Base-by-base conservation (phyloP, 2,329 filamentous ascomycete species). In the Calonectria henricotiae region DNA sequence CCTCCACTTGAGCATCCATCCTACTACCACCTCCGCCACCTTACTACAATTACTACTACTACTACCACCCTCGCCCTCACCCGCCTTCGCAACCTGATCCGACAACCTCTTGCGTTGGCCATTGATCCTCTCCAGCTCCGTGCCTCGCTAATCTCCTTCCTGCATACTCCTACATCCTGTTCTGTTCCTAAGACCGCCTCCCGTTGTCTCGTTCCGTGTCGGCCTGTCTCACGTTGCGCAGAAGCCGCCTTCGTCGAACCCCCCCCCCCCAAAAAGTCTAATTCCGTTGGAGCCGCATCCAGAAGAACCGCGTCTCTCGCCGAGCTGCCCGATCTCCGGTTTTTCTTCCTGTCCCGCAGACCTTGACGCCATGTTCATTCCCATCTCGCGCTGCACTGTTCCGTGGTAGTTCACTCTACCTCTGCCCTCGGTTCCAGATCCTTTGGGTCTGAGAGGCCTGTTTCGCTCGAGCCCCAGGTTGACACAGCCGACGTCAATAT, bases 281-380 rank as follows among this genome's bases (percentile, higher is more conserved):
- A 69, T 73, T 62, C 65, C 62, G 62, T 69, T 69, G 67, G 70
- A 73, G 72, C 75, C 69, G 71, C 69, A 65, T 68, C 73, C 23
- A 76, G 73, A 74, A 67, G 67, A 73, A 73, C 70, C 73, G 75
- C 70, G 51, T 66, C 67, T 46, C 61, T 73, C 65, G 71, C 72
- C 63, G 68, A 73, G 66, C 69, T 71, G 65, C 47, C 69, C 71
- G 60, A 74, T 39, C n/a, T 55, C 61, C 41, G 49, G 51, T 30
- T 37, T 47, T 65, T 47, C 49, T 35, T 55, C 30, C 41, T 73
- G 64, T 65, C 67, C 71, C 62, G 55, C 69, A 74, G 65, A 65
- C 60, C 68, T 72, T 65, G 67, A 71, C 74, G 73, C 75, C 71
- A 77, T 77, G 75, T 74, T 67, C 65, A 71, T 76, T 68, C 65